Evolutionary conservation across 2,329 filamentous ascomycete genomes (phyloP).

Genomic region (Ophiocordyceps camponoti-floridani): DNA sequence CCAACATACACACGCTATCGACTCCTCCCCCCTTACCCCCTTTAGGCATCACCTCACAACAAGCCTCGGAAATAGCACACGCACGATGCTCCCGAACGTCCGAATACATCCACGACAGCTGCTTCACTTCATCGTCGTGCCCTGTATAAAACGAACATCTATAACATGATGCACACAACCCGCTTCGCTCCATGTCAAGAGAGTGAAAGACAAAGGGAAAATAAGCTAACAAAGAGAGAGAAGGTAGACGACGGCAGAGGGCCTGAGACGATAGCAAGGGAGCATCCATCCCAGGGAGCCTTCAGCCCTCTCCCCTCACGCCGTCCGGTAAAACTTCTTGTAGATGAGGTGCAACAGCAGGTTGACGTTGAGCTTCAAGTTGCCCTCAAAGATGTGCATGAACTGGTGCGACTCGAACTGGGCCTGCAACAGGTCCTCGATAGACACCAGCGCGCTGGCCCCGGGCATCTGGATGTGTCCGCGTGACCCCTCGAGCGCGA

Average conservation of each 20-base stretch:
- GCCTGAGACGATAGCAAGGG: neutral
- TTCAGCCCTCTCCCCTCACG: conserved; percentile 19
- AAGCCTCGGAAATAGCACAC: too few relatives aligned
- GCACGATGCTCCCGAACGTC: too few relatives aligned
- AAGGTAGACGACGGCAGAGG: neutral
- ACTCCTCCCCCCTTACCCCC: neutral
- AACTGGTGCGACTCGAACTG: conserved; percentile 97
- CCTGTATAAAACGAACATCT: neutral
- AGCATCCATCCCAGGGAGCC: too few relatives aligned
- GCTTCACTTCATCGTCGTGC: too few relatives aligned
- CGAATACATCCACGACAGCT: too few relatives aligned
- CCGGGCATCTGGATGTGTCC: conserved; percentile 94
- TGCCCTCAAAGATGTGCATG: conserved; percentile 81
- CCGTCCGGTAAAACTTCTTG: conserved; percentile 88
- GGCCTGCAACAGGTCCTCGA: conserved; percentile 87
- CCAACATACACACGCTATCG: too few relatives aligned
- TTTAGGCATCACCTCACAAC: too few relatives aligned
- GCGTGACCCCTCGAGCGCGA: conserved; percentile 77
- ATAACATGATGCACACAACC: neutral
- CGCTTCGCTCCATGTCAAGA: neutral
- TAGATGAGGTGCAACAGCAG: conserved; percentile 90
- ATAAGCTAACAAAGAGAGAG: neutral
- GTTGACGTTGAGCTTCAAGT: conserved; percentile 85
- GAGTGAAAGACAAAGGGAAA: too few relatives aligned
- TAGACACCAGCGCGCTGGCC: conserved; percentile 69